Base-by-base conservation (phyloP, 306 rosid genomes). In the Cicer cuneatum region DNA sequence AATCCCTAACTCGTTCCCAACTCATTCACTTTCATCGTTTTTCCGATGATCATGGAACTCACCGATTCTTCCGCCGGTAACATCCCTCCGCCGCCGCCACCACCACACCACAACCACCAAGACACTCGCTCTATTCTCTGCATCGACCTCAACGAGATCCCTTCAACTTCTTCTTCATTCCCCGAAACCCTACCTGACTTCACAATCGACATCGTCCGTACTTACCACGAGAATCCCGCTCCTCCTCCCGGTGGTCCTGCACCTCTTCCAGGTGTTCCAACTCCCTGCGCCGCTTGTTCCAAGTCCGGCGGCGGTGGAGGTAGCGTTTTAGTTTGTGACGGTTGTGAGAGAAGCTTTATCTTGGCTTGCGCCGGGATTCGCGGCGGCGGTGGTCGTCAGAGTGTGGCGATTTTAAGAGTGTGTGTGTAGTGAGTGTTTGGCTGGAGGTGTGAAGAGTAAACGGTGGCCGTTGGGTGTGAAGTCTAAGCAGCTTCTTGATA, bases 141-240 rank as follows among this genome's bases (percentile, higher is more conserved):
- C 38, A 89, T 95, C 89, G 99, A 95, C 90, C 96, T 95, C 76
- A 95, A 95, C 78, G 92, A 95, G 99, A 90, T 92, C 92, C 99
- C 99, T 29, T 92, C 99, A 2, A 92, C 99, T 48, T 75, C 84
- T 35, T 81, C 81, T 9, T 60, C 87, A 6, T 79, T 80, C 43
- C 16, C 83, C 2, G 99, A 94, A 86, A 82, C 91, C 89, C 92
- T 85, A 77, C 81, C 86, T 59, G 98, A 92, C 69, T 79, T 89
- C 16, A 19, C 99, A 40, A 13, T 85, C 47, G 99, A 95, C 75
- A 84, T 95, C 53, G 99, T 95, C 1, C 89, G 98, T 42, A 66
- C 85, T 1, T 92, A 82, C 64, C 96, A 92, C 63, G 98, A 92
- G 15, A 86, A 95, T 77, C 98, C 97, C 1, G 89, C 87, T 0